Evolutionary conservation across 2,329 filamentous ascomycete species (phyloP), one percentile per base, ranked within the genome.

Genomic region (Calonectria multiphialidica): DNA sequence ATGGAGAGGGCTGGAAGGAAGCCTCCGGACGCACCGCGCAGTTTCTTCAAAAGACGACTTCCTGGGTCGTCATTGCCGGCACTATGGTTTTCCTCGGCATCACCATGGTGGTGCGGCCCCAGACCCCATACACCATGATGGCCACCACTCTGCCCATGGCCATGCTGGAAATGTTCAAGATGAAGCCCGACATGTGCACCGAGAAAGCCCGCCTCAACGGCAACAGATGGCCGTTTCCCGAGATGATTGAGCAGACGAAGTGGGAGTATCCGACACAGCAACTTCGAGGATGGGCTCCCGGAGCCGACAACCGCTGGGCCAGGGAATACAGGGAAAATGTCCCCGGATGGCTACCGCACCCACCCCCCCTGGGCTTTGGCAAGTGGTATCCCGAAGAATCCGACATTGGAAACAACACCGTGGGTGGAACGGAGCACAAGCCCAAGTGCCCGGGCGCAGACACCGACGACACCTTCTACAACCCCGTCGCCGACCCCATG

Each of bases 401-500:
- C 1, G 65, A 66, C 5, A 53, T 40, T 21, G 33, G n/a, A 25
- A 57, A 57, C 33, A 18, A 21, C 5, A 40, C 53, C 10, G 13
- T 13, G n/a, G 3, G n/a, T 37, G 33, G 7, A 18, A 21, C n/a
- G n/a, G 47, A 50, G 47, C 47, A 50, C 47, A 50, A 50, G 47
- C n/a, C 37, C 33, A 57, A n/a, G 12, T 62, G 57, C 25, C 57
- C 57, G 1, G 57, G 57, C 37, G 18, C 67, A 6, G 55, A 61
- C 1, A 25, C 30, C 0, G 63, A 74, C 80, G 75, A 84, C 78
- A 64, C 74, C 1, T 79, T 79, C 49, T 87, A 87, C 72, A 82
- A 79, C 61, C 82, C 85, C 5, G 79, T 78, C 0, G 68, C 77
- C 10, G 86, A 87, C 62, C 86, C 86, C 5, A 76, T 87, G 63